phyloP scores from a whole-genome alignment of 768 basidiomycete species.

The Russula olivacea region DNA sequence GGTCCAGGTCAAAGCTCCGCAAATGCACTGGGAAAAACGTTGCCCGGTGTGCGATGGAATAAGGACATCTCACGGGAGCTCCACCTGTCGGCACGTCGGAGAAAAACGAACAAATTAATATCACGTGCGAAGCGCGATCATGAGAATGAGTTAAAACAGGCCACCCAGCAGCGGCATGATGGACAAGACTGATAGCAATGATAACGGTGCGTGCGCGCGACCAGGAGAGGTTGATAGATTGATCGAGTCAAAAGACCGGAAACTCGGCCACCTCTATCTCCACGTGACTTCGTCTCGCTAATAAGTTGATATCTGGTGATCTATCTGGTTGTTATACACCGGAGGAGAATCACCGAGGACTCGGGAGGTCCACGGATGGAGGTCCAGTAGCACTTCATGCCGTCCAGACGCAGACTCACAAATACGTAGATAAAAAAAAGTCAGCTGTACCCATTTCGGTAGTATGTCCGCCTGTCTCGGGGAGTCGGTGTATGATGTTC shows the following conservation, averaged over 20 bases:
- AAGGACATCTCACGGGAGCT: neutral
- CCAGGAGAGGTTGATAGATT: neutral
- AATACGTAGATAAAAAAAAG: no score
- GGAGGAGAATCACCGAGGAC: no score
- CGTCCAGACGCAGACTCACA: no score
- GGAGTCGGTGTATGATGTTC: no score
- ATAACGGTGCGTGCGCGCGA: neutral
- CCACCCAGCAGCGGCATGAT: neutral
- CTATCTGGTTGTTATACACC: no score
- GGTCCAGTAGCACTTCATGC: no score
- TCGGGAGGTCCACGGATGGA: no score
- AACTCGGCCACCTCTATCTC: neutral
- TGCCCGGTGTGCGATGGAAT: neutral
- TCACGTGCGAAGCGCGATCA: neutral
- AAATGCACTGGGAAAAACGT: neutral
- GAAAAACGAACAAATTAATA: neutral
- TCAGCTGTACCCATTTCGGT: no score
- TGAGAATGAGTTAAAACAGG: neutral
- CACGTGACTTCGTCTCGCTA: slow-evolving; percentile 3
- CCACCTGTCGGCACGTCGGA: neutral
- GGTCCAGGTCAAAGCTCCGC: neutral
- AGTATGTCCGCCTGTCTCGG: no score
- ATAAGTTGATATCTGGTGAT: neutral
- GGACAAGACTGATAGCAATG: neutral
- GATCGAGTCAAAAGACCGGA: neutral